phyloP scores from a whole-genome alignment of 2,329 filamentous ascomycete species.

The Tolypocladium ophioglossoides region DNA sequence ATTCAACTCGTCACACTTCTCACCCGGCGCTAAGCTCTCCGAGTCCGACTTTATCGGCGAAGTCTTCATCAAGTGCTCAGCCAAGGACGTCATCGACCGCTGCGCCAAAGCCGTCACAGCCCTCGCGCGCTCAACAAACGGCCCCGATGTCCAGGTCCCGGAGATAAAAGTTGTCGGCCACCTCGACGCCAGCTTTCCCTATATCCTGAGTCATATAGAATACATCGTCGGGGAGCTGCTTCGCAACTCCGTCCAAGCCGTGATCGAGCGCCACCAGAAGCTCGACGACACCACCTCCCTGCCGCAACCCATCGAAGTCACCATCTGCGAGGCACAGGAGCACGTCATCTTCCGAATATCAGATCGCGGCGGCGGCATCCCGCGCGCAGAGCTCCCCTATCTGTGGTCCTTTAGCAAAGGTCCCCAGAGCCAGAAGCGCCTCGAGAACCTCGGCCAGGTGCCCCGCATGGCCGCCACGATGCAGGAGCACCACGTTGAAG shows the following conservation, averaged over 20 bases:
- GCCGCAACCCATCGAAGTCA: conserved; percentile 81
- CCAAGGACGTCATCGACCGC: conserved; percentile 75
- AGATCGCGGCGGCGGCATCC: conserved; percentile 87
- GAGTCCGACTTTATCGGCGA: conserved; percentile 85
- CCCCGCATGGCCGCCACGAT: conserved; percentile 89
- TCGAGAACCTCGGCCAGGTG: conserved; percentile 79
- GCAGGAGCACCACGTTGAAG: conserved; percentile 62
- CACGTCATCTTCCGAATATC: conserved; percentile 95
- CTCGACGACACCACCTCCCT: conserved; percentile 15
- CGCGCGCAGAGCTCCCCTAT: conserved; percentile 73
- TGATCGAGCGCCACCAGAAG: conserved; percentile 62
- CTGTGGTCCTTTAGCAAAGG: conserved; percentile 98
- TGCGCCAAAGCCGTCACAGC: conserved; percentile 69
- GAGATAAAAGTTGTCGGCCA: conserved; percentile 78
- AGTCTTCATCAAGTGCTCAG: conserved; percentile 87
- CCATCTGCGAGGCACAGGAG: conserved; percentile 87
- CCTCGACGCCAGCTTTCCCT: conserved; percentile 83
- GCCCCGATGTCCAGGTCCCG: conserved; percentile 59
- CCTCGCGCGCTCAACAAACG: conserved; percentile 66
- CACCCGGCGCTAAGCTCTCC: conserved; percentile 62
- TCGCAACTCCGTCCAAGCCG: conserved; percentile 87
- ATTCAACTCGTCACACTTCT: conserved; percentile 84
- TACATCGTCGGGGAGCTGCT: conserved; percentile 95
- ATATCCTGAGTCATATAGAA: conserved; percentile 90
- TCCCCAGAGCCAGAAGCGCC: conserved; percentile 61